Evolutionary conservation across 345 rosid genomes (phyloP).

Genomic region (Populus simonii): DNA sequence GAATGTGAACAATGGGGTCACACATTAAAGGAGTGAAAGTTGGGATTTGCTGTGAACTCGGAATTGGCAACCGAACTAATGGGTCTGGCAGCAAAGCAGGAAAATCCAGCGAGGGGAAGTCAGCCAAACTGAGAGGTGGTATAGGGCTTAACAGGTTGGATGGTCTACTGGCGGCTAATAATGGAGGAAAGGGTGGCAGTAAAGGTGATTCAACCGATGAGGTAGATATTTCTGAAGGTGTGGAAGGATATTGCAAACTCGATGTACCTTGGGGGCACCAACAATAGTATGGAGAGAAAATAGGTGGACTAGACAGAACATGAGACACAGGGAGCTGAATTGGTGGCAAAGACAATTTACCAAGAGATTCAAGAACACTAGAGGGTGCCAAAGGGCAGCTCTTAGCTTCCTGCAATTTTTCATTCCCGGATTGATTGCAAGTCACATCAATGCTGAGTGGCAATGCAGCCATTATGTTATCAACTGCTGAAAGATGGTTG

Average conservation of each 20-base stretch:
- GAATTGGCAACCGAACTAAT: conserved; percentile 46
- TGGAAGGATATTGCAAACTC: conserved; percentile 35
- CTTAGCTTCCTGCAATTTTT: conserved; percentile 21
- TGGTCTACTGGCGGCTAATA: conserved; percentile 47
- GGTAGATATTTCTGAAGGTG: conserved; percentile 36
- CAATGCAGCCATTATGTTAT: conserved; percentile 34
- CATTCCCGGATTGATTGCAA: conserved; percentile 29
- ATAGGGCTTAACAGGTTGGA: conserved; percentile 51
- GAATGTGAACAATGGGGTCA: conserved; percentile 90
- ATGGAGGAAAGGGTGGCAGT: conserved; percentile 67
- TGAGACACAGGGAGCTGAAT: conserved; percentile 34
- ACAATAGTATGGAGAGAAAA: conserved; percentile 80
- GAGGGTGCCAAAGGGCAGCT: conserved; percentile 24
- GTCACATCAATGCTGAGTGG: conserved; percentile 27
- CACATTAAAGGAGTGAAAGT: conserved; percentile 85
- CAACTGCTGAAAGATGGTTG: conserved; percentile 46
- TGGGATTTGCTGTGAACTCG: conserved; percentile 61
- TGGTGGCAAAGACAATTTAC: conserved; percentile 34
- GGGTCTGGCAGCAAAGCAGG: conserved; percentile 55
- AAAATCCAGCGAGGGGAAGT: conserved; percentile 29
- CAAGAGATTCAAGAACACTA: conserved; percentile 42
- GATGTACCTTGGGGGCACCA: conserved; percentile 79
- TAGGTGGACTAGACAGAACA: conserved; percentile 44
- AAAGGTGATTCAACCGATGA: conserved; percentile 47
- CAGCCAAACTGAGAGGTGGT: conserved; percentile 45